These are phyloP conservation scores for Rhizophagus sp. DNA, from an alignment of 192 early-diverging fungal species.

Conservation along the genomic window DNA sequence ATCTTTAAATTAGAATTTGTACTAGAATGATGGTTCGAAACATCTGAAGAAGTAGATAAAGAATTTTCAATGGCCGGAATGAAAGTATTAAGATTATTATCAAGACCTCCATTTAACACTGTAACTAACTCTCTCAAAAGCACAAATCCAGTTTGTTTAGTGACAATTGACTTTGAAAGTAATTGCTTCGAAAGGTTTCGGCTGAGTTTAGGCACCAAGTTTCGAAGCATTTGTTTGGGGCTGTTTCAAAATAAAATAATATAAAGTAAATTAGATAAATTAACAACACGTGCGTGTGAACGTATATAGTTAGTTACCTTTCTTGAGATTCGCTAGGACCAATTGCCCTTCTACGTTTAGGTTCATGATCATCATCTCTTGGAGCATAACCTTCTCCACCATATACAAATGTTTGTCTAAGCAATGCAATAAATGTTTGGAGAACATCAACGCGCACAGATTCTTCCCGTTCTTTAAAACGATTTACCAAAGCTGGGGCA, in stretches of 20 bases:
- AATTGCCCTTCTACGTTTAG: conserved; percentile 45
- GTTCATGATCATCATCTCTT: conserved; percentile 46
- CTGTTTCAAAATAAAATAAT: conserved; percentile 24
- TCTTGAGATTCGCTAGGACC: conserved; percentile 50
- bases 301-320: conserved; percentile 30
- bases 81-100: conserved; percentile 62
- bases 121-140: conserved; percentile 70
- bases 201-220: conserved; percentile 64
- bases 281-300: too few species aligned
- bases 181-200: conserved; percentile 72
- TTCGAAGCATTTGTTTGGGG: conserved; percentile 58
- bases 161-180: conserved; percentile 67
- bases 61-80: conserved; percentile 71
- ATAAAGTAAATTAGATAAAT: too few species aligned
- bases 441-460: conserved; percentile 80
- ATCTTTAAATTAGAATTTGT: conserved; percentile 84
- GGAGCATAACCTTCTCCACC: conserved; percentile 43
- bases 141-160: conserved; percentile 71
- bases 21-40: conserved; percentile 50
- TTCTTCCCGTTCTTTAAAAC: conserved; percentile 88
- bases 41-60: conserved; percentile 54
- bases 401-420: conserved; percentile 59
- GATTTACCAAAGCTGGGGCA: conserved; percentile 67
- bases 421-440: conserved; percentile 65
- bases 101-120: conserved; percentile 75